Base-by-base conservation (phyloP, 352 stramenopile genomes). In the Phytopythium sindhum region DNA sequence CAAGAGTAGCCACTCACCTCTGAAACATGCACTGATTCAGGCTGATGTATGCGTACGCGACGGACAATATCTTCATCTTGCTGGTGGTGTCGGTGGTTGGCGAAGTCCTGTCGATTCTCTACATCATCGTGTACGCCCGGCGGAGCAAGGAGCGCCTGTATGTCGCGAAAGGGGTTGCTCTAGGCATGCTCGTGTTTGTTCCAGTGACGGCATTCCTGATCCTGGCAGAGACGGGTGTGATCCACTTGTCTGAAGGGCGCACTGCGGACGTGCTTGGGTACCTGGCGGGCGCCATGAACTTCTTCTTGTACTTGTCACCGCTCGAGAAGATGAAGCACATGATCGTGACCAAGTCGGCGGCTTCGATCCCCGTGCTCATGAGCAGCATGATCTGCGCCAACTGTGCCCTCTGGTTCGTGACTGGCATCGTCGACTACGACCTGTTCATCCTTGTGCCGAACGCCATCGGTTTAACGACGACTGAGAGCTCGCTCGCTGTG, bases 341-440 rank as follows among this genome's bases (percentile, higher is more conserved):
- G 57, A 26, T 77, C 39, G 61, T 67, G 60, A 77, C 70, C 44
- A 66, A 66, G 19, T 77, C 70, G 0, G 64, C 63, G 0, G 67
- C 57, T 12, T 74, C 63, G 5, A 77, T 77, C 33, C 70, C 67
- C 2, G 69, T 76, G 35, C 44, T 67, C 0, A 74, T 77, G 67
- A 72, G 67, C 21, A 63, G 65, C 12, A 61, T 58, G 9, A 62
- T 66, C 26, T 53, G 64, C 28, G 65, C 53, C 31, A 67, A 69
- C 57, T 73, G 70, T 37, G 47, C 64, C 14, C 61, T 79, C 31
- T 84, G 76, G 76, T 64, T 81, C 65, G 26, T 76, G 31, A 74
- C 81, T 45, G 68, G 67, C 6, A 33, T 80, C 42, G 53, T 81
- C 24, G 67, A 63, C 10, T 57, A 39, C 57, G 76, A 84, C 65